phyloP scores from a whole-genome alignment of 2,329 filamentous ascomycete species.

The Fusarium sp. region DNA sequence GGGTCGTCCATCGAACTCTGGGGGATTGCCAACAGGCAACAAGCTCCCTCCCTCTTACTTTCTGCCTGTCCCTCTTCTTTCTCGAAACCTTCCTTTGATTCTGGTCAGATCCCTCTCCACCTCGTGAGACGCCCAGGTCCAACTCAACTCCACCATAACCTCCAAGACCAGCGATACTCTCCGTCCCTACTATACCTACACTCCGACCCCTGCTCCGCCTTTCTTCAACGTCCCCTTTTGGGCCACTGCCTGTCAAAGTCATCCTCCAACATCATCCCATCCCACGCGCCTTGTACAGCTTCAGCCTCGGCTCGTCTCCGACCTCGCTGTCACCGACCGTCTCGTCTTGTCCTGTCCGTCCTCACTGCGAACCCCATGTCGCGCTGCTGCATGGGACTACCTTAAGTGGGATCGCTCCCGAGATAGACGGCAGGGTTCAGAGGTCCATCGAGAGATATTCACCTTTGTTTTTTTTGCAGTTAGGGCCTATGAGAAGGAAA shows the following conservation, averaged over 20 bases:
- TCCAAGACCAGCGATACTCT: slow-evolving; percentile 1
- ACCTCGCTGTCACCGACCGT: background rate
- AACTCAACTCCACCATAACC: slow-evolving; percentile 15
- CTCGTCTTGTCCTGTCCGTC: background rate
- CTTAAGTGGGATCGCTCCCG: slow-evolving; percentile 45
- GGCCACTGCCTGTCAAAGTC: slow-evolving; percentile 6
- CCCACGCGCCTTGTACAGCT: slow-evolving; percentile 6
- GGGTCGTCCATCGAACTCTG: background rate
- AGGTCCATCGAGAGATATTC: slow-evolving; percentile 25
- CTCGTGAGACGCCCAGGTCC: background rate
- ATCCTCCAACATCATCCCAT: slow-evolving; percentile 27
- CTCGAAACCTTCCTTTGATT: slow-evolving; percentile 1
- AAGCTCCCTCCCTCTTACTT: background rate
- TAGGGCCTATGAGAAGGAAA: slow-evolving; percentile 22
- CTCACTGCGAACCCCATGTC: slow-evolving; percentile 28
- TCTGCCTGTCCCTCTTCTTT: background rate
- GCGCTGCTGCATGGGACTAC: slow-evolving; percentile 31
- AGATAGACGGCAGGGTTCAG: slow-evolving; percentile 35
- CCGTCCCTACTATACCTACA: background rate
- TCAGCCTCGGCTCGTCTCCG: slow-evolving; percentile 7
- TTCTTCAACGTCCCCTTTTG: slow-evolving; percentile 23
- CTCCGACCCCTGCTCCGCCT: slow-evolving; percentile 17
- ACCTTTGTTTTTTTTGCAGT: slow-evolving; percentile 24
- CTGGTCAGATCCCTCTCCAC: background rate
- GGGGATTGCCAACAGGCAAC: background rate